These are phyloP conservation scores for Malus hybrid DNA, from an alignment of 331 rosid species.

Conservation along the genomic window DNA sequence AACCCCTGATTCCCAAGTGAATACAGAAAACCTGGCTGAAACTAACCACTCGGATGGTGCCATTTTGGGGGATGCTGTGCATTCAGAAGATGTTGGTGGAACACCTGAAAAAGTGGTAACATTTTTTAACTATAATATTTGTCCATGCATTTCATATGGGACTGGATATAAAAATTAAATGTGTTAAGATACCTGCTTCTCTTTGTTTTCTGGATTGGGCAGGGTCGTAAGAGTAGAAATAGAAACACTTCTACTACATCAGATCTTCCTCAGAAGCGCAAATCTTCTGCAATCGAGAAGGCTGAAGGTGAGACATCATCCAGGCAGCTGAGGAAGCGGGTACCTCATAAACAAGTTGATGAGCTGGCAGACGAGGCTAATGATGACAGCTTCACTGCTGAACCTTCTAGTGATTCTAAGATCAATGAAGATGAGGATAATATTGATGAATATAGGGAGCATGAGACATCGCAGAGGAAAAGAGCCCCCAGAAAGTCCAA, in stretches of 20 bases:
- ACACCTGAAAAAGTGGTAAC: constrained; percentile 29
- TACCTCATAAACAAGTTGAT: constrained; percentile 27
- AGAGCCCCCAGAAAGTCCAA: constrained; percentile 31
- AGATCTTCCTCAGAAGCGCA: constrained; percentile 24
- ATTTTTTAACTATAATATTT: constrained; percentile 5
- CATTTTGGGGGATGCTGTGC: constrained; percentile 34
- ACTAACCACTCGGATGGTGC: constrained; percentile 20
- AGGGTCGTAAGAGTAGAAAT: constrained; percentile 33
- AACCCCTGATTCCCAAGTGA: constrained; percentile 27
- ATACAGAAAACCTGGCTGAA: constrained; percentile 34
- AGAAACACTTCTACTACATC: constrained; percentile 19
- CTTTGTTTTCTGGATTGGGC: constrained; percentile 15
- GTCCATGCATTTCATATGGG: neutral
- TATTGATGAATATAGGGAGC: constrained; percentile 31
- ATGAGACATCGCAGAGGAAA: constrained; percentile 30
- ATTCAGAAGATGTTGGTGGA: constrained; percentile 30
- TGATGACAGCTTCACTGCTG: constrained; percentile 11
- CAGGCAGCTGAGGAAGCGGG: constrained; percentile 42
- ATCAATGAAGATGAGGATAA: constrained; percentile 29
- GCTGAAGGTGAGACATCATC: constrained; percentile 30
- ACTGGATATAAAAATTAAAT: neutral
- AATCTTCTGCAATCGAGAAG: constrained; percentile 23
- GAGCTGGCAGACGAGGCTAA: constrained; percentile 22
- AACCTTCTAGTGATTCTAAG: constrained; percentile 27
- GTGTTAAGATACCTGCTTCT: constrained; percentile 3